Percentiles rank a stretch among this genome's conserved stretches.
phyloP scores from a whole-genome alignment of 331 rosid species.

The Rhamnella rubrinervis region DNA sequence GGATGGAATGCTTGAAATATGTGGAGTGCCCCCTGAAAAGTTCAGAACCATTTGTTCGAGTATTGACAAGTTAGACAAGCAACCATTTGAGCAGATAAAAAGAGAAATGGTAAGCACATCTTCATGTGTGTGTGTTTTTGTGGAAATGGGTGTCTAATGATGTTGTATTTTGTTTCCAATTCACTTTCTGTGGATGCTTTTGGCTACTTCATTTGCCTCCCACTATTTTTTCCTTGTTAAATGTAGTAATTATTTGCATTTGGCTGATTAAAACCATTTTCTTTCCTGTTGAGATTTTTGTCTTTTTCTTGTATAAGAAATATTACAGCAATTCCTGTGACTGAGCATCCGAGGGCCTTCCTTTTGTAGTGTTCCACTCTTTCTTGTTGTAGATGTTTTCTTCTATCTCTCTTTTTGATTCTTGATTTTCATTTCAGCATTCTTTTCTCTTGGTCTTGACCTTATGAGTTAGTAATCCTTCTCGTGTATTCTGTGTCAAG shows the following conservation, averaged over 20 bases:
- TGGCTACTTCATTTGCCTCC: background rate
- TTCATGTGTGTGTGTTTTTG: background rate
- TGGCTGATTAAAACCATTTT: too few species aligned
- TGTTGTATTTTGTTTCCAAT: background rate
- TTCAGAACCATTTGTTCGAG: conserved; percentile 96
- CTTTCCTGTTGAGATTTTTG: too few species aligned
- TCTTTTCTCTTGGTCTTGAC: background rate
- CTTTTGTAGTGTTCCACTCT: background rate
- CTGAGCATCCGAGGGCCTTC: too few species aligned
- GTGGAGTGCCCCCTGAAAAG: conserved; percentile 92
- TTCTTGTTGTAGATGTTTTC: background rate
- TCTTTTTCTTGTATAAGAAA: too few species aligned
- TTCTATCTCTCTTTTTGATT: background rate
- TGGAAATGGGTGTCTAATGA: background rate
- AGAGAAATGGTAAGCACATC: conserved; percentile 75
- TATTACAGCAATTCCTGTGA: too few species aligned
- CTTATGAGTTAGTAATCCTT: conserved; percentile 1
- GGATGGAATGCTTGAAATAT: conserved; percentile 92
- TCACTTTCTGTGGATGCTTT: background rate
- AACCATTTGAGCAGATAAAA: conserved; percentile 73
- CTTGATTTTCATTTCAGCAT: background rate
- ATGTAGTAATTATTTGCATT: background rate
- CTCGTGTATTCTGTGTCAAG: conserved; percentile 13
- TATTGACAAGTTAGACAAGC: conserved; percentile 93
- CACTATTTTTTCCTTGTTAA: background rate